Conservation (phyloP, 352 stramenopile species). For the Lagenidium sp. region DNA sequence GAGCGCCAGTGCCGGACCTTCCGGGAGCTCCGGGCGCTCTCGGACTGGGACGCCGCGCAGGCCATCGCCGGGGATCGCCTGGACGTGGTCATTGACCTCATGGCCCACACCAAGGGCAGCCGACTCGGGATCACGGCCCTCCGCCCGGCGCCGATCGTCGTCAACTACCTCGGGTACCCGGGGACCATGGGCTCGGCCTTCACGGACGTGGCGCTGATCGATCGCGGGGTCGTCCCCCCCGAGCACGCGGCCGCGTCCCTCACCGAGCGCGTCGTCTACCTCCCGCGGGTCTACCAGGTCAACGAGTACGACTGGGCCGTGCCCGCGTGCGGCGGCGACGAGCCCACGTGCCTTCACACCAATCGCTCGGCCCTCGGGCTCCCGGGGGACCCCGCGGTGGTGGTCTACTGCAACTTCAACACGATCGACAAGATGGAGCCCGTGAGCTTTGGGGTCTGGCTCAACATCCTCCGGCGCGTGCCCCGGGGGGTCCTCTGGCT, state of each 20-base stretch:
- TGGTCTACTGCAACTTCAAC: conserved; percentile 91
- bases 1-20: conserved; percentile 47
- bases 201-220: conserved; percentile 76
- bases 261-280: conserved; percentile 82
- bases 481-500: conserved; percentile 85
- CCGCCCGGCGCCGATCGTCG: conserved; percentile 44
- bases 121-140: conserved; percentile 52
- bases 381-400: conserved; percentile 11
- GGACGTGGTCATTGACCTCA: conserved; percentile 88
- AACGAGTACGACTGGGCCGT: conserved; percentile 69
- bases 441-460: conserved; percentile 81
- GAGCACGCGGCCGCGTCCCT: conserved; percentile 32
- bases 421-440: conserved; percentile 93
- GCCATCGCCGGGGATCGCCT: conserved; percentile 47
- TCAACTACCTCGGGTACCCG: conserved; percentile 90
- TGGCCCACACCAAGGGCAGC: conserved; percentile 84
- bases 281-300: conserved; percentile 88
- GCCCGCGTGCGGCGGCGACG: conserved; percentile 12
- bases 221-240: conserved; percentile 53
- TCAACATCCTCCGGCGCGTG: conserved; percentile 80
- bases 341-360: neutral
- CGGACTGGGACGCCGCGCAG: conserved; percentile 43
- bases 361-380: conserved; percentile 10
- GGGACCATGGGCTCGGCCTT: conserved; percentile 73
- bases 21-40: conserved; percentile 36